These are phyloP conservation scores for Chlamydomonas sp. DNA, from an alignment of 139 green algal genomes.

Conservation along the genomic window DNA sequence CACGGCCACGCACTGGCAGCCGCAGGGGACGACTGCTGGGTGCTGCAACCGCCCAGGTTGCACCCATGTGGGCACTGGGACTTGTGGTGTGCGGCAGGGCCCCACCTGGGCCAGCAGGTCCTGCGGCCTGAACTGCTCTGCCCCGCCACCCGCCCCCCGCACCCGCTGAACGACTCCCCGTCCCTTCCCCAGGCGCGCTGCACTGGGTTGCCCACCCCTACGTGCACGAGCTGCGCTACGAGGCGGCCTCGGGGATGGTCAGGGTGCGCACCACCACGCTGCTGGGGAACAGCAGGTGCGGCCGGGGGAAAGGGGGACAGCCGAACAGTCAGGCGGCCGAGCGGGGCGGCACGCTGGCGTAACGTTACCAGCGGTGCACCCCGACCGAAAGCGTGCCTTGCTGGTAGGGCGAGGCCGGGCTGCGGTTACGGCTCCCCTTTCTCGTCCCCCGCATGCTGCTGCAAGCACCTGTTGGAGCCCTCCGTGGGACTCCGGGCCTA, in stretches of 20 bases:
- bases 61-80: too few relatives aligned
- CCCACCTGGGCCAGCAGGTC: too few relatives aligned
- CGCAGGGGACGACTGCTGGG: too few relatives aligned
- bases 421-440: neutral
- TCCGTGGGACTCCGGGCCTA: neutral
- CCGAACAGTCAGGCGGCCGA: too few relatives aligned
- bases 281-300: slow-evolving; percentile 9
- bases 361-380: too few relatives aligned
- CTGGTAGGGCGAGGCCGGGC: neutral
- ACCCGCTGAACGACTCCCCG: neutral
- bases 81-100: too few relatives aligned
- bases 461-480: neutral
- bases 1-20: too few relatives aligned
- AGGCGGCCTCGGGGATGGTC: slow-evolving; percentile 17
- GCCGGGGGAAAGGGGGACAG: neutral
- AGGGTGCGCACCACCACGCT: slow-evolving; percentile 28
- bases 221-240: slow-evolving; percentile 56
- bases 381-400: too few relatives aligned
- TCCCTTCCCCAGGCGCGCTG: slow-evolving; percentile 36
- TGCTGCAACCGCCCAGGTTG: too few relatives aligned
- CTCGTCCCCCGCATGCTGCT: neutral
- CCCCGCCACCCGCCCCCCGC: neutral
- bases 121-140: neutral
- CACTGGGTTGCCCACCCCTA: slow-evolving; percentile 63
- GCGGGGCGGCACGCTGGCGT: too few relatives aligned